Percentiles rank a stretch among this genome's conserved stretches.
These are phyloP conservation scores for Primulina eburnea DNA, from an alignment of 257 asterid genomes.

Conservation along the genomic window DNA sequence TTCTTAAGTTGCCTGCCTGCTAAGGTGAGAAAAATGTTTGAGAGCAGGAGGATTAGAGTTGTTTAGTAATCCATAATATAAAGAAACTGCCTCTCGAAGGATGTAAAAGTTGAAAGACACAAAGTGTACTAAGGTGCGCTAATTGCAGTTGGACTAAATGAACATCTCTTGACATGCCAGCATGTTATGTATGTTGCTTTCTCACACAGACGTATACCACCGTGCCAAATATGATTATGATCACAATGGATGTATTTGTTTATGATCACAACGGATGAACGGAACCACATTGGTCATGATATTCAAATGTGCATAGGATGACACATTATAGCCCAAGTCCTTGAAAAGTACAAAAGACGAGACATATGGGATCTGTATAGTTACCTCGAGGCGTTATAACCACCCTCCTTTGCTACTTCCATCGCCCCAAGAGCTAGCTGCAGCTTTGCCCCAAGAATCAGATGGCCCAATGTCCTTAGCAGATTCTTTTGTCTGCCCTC, in stretches of 20 bases:
- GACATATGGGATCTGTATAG: not conserved
- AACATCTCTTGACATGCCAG: not conserved
- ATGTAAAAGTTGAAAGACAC: not conserved
- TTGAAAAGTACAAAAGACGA: not conserved
- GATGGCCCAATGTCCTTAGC: slow-evolving; percentile 30
- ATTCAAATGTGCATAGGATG: not conserved
- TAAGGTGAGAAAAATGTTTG: too few species aligned
- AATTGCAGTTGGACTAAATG: not conserved
- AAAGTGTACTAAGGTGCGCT: not conserved
- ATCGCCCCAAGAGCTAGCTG: slow-evolving; percentile 36
- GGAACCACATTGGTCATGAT: not conserved
- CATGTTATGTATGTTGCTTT: not conserved
- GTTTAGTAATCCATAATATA: too few species aligned
- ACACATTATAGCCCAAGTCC: not conserved
- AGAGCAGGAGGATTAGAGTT: not conserved
- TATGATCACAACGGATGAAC: not conserved
- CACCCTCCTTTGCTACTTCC: slow-evolving; percentile 65
- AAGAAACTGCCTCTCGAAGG: not conserved
- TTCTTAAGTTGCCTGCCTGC: too few species aligned
- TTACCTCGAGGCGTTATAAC: slow-evolving; percentile 48
- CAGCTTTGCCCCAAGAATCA: slow-evolving; percentile 41
- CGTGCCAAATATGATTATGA: not conserved
- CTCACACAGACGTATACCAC: not conserved
- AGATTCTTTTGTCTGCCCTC: slow-evolving; percentile 17
- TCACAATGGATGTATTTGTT: too few species aligned